These are phyloP conservation scores for Plenodomus tracheiphilus DNA, from an alignment of 2,329 filamentous ascomycete genomes.

Conservation along the genomic window DNA sequence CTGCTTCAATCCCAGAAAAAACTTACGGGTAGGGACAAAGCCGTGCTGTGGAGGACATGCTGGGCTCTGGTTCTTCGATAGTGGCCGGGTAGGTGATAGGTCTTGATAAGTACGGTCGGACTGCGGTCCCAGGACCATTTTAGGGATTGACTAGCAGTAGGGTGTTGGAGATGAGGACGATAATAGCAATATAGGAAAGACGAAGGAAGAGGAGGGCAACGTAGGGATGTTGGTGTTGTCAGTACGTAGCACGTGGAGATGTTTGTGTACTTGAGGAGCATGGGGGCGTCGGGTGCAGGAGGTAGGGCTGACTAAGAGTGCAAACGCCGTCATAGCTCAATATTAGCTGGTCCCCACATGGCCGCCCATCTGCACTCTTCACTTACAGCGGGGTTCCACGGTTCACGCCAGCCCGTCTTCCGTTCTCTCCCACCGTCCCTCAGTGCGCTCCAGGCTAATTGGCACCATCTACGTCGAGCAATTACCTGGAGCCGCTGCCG, in stretches of 20 bases:
- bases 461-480: constrained; percentile 32
- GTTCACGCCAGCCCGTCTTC: constrained; percentile 14
- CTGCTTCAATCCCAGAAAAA: too few relatives aligned
- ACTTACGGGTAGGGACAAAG: constrained; percentile 28
- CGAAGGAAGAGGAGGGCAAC: not conserved
- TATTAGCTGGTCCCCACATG: constrained; percentile 12
- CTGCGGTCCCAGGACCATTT: not conserved
- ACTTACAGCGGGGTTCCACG: constrained; percentile 1
- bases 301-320: constrained; percentile 8
- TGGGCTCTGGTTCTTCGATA: not conserved
- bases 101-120: not conserved
- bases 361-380: constrained; percentile 10
- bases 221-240: not conserved
- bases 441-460: constrained; percentile 50
- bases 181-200: not conserved
- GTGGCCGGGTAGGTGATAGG: not conserved
- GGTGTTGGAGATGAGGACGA: not conserved
- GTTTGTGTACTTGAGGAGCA: not conserved
- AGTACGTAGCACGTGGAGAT: not conserved
- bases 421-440: constrained; percentile 12
- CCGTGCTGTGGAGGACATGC: constrained; percentile 19
- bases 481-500: constrained; percentile 49
- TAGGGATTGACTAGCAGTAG: not conserved
- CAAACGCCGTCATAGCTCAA: constrained; percentile 9
- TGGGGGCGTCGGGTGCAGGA: not conserved